These are phyloP conservation scores for Raffaelea ambrosiae DNA, from an alignment of 2,329 filamentous ascomycete genomes.

Conservation along the genomic window DNA sequence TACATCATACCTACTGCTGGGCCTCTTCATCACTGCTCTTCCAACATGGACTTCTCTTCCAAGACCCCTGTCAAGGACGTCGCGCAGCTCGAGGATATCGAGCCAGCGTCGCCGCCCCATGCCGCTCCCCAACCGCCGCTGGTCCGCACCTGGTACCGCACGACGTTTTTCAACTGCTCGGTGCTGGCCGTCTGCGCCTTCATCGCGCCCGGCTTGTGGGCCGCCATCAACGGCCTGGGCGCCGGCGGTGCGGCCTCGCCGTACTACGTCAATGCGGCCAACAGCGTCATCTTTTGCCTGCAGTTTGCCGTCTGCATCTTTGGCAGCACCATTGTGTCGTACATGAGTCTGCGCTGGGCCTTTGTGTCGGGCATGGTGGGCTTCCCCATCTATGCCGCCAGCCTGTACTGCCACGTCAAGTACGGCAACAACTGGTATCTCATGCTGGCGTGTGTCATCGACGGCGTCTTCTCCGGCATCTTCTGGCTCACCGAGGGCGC, in stretches of 20 bases:
- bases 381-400: slow-evolving; percentile 41
- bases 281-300: slow-evolving; percentile 57
- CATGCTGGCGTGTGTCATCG: no score
- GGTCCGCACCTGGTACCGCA: no score
- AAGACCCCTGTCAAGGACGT: no score
- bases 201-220: slow-evolving; percentile 62
- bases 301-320: slow-evolving; percentile 59
- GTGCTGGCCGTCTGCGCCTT: slow-evolving; percentile 44
- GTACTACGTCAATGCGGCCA: slow-evolving; percentile 60
- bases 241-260: slow-evolving; percentile 59
- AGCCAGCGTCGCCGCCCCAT: no score
- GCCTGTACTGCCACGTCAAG: no score
- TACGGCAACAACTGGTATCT: slow-evolving; percentile 57
- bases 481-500: slow-evolving; percentile 68
- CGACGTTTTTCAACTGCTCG: no score
- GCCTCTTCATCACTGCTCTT: no score
- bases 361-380: slow-evolving; percentile 59
- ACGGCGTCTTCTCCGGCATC: slow-evolving; percentile 36
- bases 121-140: no score
- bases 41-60: no score
- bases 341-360: slow-evolving; percentile 61
- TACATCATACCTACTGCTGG: no score
- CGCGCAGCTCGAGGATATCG: no score
- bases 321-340: slow-evolving; percentile 50
- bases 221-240: slow-evolving; percentile 65